A percentile compares a stretch with the other conserved stretches of the same genome.
phyloP scores from a whole-genome alignment of 495 filamentous ascomycete species.

The Penicilliopsis zonata region DNA sequence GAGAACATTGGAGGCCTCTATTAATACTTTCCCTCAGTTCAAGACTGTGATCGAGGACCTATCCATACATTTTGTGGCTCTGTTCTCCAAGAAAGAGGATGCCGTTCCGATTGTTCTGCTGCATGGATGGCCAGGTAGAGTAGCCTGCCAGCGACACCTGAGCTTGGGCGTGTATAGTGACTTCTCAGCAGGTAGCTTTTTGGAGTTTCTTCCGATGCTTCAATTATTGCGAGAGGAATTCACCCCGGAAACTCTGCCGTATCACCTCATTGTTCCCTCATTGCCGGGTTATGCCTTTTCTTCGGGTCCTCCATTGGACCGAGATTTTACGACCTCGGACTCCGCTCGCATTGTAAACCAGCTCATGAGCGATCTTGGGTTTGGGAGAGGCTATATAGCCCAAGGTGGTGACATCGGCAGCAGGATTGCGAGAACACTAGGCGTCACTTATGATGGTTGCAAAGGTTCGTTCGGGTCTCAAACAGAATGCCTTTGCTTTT shows the following conservation, averaged over 20 bases:
- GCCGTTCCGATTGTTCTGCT: constrained; percentile 49
- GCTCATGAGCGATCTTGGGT: constrained; percentile 49
- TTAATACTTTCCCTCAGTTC: constrained; percentile 57
- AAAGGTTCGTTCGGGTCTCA: constrained; percentile 35
- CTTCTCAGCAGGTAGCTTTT: constrained; percentile 29
- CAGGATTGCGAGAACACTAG: constrained; percentile 32
- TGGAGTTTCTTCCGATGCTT: constrained; percentile 43
- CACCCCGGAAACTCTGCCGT: constrained; percentile 42
- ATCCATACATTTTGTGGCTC: constrained; percentile 47
- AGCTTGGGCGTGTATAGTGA: constrained; percentile 1
- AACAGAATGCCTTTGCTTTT: not conserved
- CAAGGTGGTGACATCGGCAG: constrained; percentile 60
- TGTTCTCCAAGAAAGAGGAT: constrained; percentile 46
- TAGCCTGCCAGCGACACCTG: constrained; percentile 1
- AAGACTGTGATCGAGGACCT: constrained; percentile 35
- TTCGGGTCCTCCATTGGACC: constrained; percentile 33
- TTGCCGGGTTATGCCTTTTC: constrained; percentile 54
- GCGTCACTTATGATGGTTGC: constrained; percentile 25
- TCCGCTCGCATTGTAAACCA: constrained; percentile 38
- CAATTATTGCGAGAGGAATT: constrained; percentile 37
- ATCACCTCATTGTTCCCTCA: constrained; percentile 54
- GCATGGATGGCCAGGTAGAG: constrained; percentile 49
- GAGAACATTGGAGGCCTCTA: constrained; percentile 38
- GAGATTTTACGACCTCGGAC: constrained; percentile 30
- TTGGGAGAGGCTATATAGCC: constrained; percentile 45